phyloP scores from a whole-genome alignment of 257 asterid genomes.

The Solanum peruvianum region DNA sequence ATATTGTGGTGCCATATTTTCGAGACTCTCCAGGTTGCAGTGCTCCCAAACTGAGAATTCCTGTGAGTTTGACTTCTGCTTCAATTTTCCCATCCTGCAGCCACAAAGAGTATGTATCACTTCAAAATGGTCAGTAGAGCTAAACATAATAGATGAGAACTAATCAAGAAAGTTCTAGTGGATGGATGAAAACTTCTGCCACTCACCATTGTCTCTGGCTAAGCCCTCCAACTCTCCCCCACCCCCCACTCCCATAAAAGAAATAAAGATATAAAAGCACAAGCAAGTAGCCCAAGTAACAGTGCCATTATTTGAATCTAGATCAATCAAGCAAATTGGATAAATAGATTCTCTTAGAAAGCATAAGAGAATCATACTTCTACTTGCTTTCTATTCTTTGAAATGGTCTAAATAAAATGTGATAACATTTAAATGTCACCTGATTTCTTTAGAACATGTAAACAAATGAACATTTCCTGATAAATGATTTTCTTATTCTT shows the following conservation, averaged over 20 bases:
- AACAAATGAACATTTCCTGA: neutral
- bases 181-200: neutral
- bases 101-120: neutral
- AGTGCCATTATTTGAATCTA: neutral
- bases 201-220: neutral
- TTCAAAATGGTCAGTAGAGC: neutral
- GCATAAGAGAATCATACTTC: neutral
- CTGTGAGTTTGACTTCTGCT: constrained; percentile 97
- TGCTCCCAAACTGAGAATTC: constrained; percentile 91
- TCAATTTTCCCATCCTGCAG: constrained; percentile 95
- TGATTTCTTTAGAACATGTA: neutral
- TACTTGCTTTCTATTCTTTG: neutral
- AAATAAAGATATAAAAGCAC: neutral
- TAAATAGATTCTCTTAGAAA: neutral
- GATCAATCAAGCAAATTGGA: neutral
- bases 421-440: neutral
- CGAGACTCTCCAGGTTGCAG: constrained; percentile 79
- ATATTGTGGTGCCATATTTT: constrained; percentile 90
- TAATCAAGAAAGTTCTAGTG: neutral
- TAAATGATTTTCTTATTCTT: constrained; percentile 11
- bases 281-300: neutral
- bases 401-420: neutral
- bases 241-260: neutral
- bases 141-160: neutral
- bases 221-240: neutral